These are phyloP conservation scores for Eutrema salsugineum DNA, from an alignment of 441 rosid genomes.

Conservation along the genomic window DNA sequence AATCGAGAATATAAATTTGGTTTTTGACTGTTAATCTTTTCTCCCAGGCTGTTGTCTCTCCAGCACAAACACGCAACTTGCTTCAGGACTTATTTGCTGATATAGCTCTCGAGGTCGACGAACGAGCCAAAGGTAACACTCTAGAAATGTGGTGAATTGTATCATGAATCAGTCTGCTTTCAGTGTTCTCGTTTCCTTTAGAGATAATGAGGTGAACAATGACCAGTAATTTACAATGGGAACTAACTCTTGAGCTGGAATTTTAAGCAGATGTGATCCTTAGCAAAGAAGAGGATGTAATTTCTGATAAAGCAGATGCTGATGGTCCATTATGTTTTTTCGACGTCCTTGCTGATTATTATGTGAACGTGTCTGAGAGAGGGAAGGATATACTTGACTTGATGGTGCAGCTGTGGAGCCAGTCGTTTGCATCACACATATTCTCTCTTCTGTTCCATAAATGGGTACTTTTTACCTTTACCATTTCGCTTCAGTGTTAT, in stretches of 20 bases:
- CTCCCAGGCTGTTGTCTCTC: constrained; percentile 73
- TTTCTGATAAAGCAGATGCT: constrained; percentile 39
- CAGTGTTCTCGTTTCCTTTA: neutral
- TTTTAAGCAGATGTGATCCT: constrained; percentile 73
- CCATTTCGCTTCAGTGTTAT: neutral
- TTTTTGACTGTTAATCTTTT: neutral
- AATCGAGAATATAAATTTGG: neutral
- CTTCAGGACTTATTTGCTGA: constrained; percentile 91
- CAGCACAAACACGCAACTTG: constrained; percentile 78
- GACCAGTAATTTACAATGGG: neutral
- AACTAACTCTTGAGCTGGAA: constrained; percentile 21
- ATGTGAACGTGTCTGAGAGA: constrained; percentile 55
- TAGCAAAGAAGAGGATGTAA: constrained; percentile 59
- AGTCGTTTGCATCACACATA: constrained; percentile 91
- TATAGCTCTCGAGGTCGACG: constrained; percentile 91
- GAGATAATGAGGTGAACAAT: neutral
- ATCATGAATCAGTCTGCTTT: neutral
- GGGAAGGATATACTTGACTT: constrained; percentile 76
- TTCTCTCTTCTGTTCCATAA: constrained; percentile 88
- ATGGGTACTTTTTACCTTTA: constrained; percentile 50
- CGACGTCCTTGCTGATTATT: constrained; percentile 89
- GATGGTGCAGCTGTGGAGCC: constrained; percentile 97
- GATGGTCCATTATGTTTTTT: constrained; percentile 70
- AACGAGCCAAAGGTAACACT: constrained; percentile 75
- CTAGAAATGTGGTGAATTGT: neutral